A percentile compares a stretch with the other conserved stretches of the same genome.
Conservation (phyloP, 257 asterid genomes). For the Verbena officinalis region DNA sequence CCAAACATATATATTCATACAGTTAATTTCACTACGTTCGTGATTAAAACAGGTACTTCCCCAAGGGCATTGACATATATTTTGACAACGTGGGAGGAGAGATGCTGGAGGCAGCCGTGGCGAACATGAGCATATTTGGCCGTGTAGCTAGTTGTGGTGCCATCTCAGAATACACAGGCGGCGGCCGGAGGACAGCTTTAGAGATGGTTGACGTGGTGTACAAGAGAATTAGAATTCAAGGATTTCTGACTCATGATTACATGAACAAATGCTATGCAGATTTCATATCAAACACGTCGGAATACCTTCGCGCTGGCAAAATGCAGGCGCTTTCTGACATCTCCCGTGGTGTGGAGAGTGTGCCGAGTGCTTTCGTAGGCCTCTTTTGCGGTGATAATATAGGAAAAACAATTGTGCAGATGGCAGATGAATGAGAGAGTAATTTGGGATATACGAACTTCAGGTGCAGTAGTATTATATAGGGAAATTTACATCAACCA, state of each 20-base stretch:
- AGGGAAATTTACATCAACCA: no score
- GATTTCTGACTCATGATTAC: constrained; percentile 58
- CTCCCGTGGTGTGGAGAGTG: constrained; percentile 55
- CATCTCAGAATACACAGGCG: constrained; percentile 62
- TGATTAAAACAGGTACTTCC: constrained; percentile 47
- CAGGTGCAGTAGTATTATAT: no score
- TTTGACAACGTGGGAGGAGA: constrained; percentile 81
- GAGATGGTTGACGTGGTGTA: constrained; percentile 60
- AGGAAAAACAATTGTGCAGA: constrained; percentile 58
- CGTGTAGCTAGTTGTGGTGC: constrained; percentile 74
- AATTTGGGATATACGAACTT: no score
- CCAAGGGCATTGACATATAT: constrained; percentile 78
- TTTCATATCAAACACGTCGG: constrained; percentile 47
- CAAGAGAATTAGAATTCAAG: constrained; percentile 62
- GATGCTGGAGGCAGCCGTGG: constrained; percentile 68
- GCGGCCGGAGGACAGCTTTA: constrained; percentile 35
- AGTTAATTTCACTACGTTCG: no score
- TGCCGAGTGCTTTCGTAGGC: constrained; percentile 56
- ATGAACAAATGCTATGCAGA: constrained; percentile 41
- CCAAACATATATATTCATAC: no score
- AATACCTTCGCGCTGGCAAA: constrained; percentile 43
- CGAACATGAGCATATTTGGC: constrained; percentile 66
- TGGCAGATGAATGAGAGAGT: constrained; percentile 48
- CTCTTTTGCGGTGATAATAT: constrained; percentile 58
- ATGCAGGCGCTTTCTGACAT: constrained; percentile 56